Evolutionary conservation across 2,329 filamentous ascomycete species (phyloP), one percentile per base, ranked within the genome.

Genomic region (Nemania serpens): DNA sequence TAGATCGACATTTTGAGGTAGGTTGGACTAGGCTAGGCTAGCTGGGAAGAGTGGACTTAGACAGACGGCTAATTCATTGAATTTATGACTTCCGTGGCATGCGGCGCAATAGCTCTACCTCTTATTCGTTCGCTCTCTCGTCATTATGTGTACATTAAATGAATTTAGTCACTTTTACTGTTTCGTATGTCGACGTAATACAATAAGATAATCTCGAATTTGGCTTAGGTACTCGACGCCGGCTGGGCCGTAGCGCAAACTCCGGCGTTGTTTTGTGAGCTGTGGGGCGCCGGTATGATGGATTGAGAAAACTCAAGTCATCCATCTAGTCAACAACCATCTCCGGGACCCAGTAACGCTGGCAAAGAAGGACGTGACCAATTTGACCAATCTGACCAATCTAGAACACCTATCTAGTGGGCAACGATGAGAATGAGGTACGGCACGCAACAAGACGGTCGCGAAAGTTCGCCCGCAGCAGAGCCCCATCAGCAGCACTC

Each of bases 201-300:
- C 3, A 29, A 29, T 29, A 29, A 3, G 25, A n/a, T 29, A 29
- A 4, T 29, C 25, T 29, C 25, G 7, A 29, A 29, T 7, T 3
- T 29, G 25, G 25, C 7, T 3, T 29, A 29, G 25, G 25, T 29
- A 29, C 25, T 56, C 22, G 41, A 15, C 43, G 12, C 46, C 52
- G 52, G 34, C 1, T 41, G n/a, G 52, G 18, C 17, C 25, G 25
- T 29, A 29, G 25, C 25, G 25, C 25, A 29, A 29, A 29, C 25
- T 29, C 25, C 25, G 25, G 7, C 25, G 25, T 29, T 53, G 47
- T 42, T 41, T 41, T 29, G 33, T 36, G 12, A 55, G 34, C 15
- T 56, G 47, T 57, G 61, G 61, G 57, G 39, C 57, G 36, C 45
- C 48, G 29, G 34, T 37, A 29, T 47, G 37, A 41, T 18, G 12